Base-by-base conservation (phyloP, 306 rosid genomes). In the Sicyos edulis region DNA sequence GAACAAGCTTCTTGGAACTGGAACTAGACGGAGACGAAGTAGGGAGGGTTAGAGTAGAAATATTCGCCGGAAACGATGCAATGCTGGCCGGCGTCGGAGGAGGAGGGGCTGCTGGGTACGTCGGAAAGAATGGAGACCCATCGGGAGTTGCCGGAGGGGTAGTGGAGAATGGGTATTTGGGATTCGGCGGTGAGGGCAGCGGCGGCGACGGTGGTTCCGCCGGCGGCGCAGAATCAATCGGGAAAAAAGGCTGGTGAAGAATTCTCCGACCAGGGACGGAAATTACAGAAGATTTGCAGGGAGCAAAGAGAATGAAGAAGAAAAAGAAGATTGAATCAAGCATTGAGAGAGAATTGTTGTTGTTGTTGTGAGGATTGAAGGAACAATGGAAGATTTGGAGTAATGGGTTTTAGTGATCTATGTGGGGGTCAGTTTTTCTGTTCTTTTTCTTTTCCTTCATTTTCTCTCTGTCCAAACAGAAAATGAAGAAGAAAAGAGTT, bases 21-120 rank as follows among this genome's bases (percentile, higher is more conserved):
- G 84, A 75, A 24, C 74, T 75, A 57, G 83, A 4, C 1, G 77
- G 60, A 4, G 85, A 65, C 19, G 89, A 1, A 13, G 79, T 83
- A 14, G 99, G 99, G 54, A 91, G 67, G 20, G 85, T 88, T 21
- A 93, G 91, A 15, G 97, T 88, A 61, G 99, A 91, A 45, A 93
- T 91, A 64, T 93, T 93, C 2, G 97, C 97, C 3, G 98, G 98
- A 80, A 90, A 92, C 22, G 98, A 82, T 10, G 92, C 96, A 24
- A 80, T 85, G 32, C 83, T 57, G 1, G 89, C 80, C 6, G 96
- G 86, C 10, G 98, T 71, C 0, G 96, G 89, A 0, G 98, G 88
- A 12, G 96, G 91, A 0, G 92, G 83, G 1, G 92, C 75, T 6
- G 74, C 73, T 2, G 88, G 89, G 75, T 79, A 84, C 13, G 88